These are phyloP conservation scores for Fusarium buharicum DNA, from an alignment of 2,329 filamentous ascomycete species.

Conservation along the genomic window DNA sequence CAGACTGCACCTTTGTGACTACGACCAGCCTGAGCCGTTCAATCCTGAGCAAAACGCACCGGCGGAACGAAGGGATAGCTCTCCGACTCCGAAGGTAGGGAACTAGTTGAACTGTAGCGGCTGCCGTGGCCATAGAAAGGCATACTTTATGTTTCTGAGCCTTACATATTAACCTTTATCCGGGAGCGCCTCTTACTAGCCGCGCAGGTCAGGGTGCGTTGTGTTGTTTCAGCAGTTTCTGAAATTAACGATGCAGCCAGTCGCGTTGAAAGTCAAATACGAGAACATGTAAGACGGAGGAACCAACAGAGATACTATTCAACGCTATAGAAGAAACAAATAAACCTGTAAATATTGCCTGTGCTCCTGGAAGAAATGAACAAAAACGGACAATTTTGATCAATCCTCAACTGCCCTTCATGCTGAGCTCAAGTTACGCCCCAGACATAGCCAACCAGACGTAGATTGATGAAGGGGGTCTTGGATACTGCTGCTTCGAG, in stretches of 20 bases:
- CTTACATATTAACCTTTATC: neutral
- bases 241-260: neutral
- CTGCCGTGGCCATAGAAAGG: neutral
- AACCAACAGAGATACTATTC: neutral
- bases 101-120: too few relatives aligned
- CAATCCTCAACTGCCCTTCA: neutral
- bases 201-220: neutral
- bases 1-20: neutral
- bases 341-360: neutral
- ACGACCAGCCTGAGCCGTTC: neutral
- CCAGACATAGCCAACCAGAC: conserved; percentile 37
- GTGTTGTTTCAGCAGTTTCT: neutral
- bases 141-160: neutral
- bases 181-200: neutral
- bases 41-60: conserved; percentile 2
- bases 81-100: neutral
- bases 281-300: conserved; percentile 10
- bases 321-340: neutral
- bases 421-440: conserved; percentile 9
- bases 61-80: conserved; percentile 5
- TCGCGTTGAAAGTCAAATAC: conserved; percentile 1
- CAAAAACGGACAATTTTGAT: neutral
- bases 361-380: neutral
- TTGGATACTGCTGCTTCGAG: conserved; percentile 43
- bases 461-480: conserved; percentile 34